Evolutionary conservation across 2,329 filamentous ascomycete species (phyloP), one percentile per base, ranked within the genome.

Genomic region (Colletotrichum liaoningense): DNA sequence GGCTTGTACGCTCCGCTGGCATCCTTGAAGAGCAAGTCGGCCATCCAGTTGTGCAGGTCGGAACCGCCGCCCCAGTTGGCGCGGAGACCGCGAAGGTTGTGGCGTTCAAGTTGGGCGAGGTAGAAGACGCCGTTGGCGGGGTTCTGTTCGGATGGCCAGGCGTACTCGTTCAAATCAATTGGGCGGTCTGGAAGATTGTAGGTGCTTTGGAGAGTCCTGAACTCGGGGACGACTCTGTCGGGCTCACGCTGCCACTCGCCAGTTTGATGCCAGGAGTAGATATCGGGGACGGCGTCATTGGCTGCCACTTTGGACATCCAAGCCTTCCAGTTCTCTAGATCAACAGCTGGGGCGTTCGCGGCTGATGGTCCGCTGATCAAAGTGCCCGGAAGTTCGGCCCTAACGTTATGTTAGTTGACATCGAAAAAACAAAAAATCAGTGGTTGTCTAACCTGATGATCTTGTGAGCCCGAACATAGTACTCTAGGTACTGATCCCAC

Each of bases 141-240:
- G 9, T 83, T 79, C 67, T 88, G 84, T 74, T 88, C 83, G 24
- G 76, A 79, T 1, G 76, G 77, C 55, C 33, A 59, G 4, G 79
- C 86, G 73, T 88, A 88, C 74, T 88, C 87, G 73, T 88, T 88
- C 76, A 88, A 82, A 72, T 87, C 86, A 46, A 87, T 79, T 0
- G 79, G 79, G 3, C 78, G 77, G 0, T 79, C 73, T 9, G 83
- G 81, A 0, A 85, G 78, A 12, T 73, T 76, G 73, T 84, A 77
- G 8, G 71, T 68, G 5, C 70, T 65, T 1, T 81, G 77, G 2
- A 83, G 72, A 5, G 68, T 49, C 12, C 76, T 52, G 1, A 83
- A 77, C 6, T 76, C 76, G 4, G 26, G 7, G 3, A 62, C 14
- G 22, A 30, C 24, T 24, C 58, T 72, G 38, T 74, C 74, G 4